A percentile compares a stretch with the other conserved stretches of the same genome.
These are phyloP conservation scores for Leucocoprinus sp. DNA, from an alignment of 768 basidiomycete species.

Conservation along the genomic window DNA sequence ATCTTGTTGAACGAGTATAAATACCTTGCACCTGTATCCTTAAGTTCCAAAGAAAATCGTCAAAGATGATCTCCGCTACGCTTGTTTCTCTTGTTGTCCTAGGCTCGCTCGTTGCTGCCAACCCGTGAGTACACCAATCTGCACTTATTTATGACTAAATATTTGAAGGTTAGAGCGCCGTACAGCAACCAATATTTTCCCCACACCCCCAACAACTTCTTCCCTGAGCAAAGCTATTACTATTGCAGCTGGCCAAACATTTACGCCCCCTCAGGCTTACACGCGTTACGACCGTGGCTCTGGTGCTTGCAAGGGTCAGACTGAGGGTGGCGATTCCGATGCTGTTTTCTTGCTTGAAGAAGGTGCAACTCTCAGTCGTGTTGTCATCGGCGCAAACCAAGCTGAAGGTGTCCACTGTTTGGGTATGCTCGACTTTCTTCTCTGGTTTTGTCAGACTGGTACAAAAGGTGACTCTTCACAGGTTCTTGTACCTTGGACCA, in stretches of 20 bases:
- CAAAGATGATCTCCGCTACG: slow-evolving; percentile 4
- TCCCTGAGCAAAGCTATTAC: slow-evolving; percentile 27
- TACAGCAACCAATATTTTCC: slow-evolving; percentile 27
- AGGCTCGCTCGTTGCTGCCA: slow-evolving; percentile 14
- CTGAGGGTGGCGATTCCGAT: slow-evolving; percentile 31
- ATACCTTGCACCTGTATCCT: neutral
- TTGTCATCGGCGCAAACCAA: slow-evolving; percentile 33
- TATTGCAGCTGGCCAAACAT: slow-evolving; percentile 24
- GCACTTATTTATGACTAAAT: neutral
- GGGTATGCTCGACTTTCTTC: slow-evolving; percentile 14
- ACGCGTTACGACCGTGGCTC: slow-evolving; percentile 32
- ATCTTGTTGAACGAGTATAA: neutral
- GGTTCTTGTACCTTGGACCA: slow-evolving; percentile 24
- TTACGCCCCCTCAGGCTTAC: slow-evolving; percentile 27
- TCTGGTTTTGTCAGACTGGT: too few relatives aligned
- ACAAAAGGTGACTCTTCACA: slow-evolving; percentile 7
- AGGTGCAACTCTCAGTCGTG: slow-evolving; percentile 31
- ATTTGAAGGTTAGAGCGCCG: slow-evolving; percentile 20
- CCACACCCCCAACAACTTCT: slow-evolving; percentile 26
- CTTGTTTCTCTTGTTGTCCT: slow-evolving; percentile 12
- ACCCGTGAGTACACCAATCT: slow-evolving; percentile 14
- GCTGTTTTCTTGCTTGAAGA: slow-evolving; percentile 33
- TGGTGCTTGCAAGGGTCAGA: slow-evolving; percentile 28
- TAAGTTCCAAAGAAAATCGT: neutral
- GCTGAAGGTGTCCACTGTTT: slow-evolving; percentile 34